Percentiles rank a stretch among this genome's conserved stretches.
phyloP scores from a whole-genome alignment of 2,329 filamentous ascomycete genomes.

The Fusarium sp. region DNA sequence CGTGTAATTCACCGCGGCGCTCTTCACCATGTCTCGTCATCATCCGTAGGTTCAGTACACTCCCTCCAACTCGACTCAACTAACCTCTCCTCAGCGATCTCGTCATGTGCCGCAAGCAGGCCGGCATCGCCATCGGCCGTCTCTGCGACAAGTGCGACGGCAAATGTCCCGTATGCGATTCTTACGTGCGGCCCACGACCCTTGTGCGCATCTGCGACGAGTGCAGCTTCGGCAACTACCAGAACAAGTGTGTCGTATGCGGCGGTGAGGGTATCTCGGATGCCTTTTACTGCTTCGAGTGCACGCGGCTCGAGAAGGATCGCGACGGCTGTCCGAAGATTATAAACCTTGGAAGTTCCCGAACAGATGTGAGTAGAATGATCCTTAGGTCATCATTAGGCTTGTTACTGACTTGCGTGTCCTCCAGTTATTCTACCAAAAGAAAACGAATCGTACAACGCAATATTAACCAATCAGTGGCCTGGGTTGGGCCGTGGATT shows the following conservation, averaged over 20 bases:
- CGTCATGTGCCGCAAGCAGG: conserved; percentile 99
- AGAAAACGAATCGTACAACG: conserved; percentile 72
- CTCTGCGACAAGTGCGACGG: conserved; percentile 99
- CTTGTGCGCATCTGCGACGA: conserved; percentile 99
- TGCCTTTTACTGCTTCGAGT: conserved; percentile 99
- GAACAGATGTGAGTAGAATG: conserved; percentile 80
- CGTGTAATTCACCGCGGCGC: not conserved
- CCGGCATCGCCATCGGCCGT: conserved; percentile 96
- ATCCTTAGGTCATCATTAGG: not conserved
- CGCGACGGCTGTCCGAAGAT: conserved; percentile 99
- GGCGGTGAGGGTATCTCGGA: conserved; percentile 98
- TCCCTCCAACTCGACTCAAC: conserved; percentile 21
- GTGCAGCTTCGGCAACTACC: conserved; percentile 99
- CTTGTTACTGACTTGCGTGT: not conserved
- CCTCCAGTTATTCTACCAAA: conserved; percentile 71
- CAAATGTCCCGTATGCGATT: conserved; percentile 99
- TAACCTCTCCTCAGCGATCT: conserved; percentile 75
- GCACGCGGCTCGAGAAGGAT: conserved; percentile 95
- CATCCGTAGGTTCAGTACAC: conserved; percentile 75
- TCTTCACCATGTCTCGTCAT: conserved; percentile 85
- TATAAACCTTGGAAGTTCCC: conserved; percentile 94
- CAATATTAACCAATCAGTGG: conserved; percentile 64
- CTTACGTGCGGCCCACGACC: conserved; percentile 97
- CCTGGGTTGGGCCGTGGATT: conserved; percentile 60
- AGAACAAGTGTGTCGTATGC: conserved; percentile 99